phyloP scores from a whole-genome alignment of 345 rosid genomes.

The Gossypium anomalum region DNA sequence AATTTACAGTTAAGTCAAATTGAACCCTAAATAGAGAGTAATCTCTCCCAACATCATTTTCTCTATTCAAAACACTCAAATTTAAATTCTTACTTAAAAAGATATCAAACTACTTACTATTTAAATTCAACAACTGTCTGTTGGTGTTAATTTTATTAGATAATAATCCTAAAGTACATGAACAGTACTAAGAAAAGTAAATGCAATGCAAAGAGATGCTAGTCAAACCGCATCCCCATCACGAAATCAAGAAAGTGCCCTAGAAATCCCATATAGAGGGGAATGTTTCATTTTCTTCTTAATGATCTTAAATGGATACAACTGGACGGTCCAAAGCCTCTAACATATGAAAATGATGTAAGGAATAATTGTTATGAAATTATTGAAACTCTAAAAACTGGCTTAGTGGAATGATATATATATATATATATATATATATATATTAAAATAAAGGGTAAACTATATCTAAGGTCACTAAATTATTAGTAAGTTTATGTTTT shows the following conservation, averaged over 20 bases:
- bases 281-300: slow-evolving; percentile 58
- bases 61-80: no score
- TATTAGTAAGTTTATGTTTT: no score
- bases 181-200: neutral
- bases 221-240: slow-evolving; percentile 17
- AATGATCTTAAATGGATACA: slow-evolving; percentile 45
- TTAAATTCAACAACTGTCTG: no score
- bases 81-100: no score
- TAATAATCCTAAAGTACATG: neutral
- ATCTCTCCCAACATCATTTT: no score
- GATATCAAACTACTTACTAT: no score
- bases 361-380: slow-evolving; percentile 22
- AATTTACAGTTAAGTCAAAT: no score
- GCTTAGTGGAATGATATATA: neutral
- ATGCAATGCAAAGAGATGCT: neutral
- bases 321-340: slow-evolving; percentile 48
- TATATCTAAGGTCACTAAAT: no score
- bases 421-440: no score
- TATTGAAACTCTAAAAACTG: neutral
- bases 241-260: slow-evolving; percentile 11
- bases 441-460: no score
- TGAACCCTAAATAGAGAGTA: accelerated
- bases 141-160: neutral
- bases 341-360: slow-evolving; percentile 31
- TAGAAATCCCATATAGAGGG: slow-evolving; percentile 11